Evolutionary conservation across 352 stramenopile species (phyloP), one percentile per base, ranked within the genome.

Genomic region (Phytophthora palmivora): DNA sequence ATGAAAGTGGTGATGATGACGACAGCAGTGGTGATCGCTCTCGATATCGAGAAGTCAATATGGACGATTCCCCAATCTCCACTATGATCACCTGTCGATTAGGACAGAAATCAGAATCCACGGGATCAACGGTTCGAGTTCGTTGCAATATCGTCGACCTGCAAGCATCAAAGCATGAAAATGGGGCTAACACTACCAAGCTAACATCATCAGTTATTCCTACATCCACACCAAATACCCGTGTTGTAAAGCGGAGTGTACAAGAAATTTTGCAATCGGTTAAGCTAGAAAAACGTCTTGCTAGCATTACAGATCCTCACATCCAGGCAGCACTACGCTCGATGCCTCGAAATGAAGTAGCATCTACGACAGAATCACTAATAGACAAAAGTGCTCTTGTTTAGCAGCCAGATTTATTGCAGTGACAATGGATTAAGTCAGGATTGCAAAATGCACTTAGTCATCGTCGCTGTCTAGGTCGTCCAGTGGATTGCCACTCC

Each of bases 391-490:
- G 22, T 54, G 21, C 30, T 36, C 32, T 53, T 7, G 44, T 79
- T 42, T 72, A 81, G 5, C 37, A 11, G 12, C 16, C 41, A 50
- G 19, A 18, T 42, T 2, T 45, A 15, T 28, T 34, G 6, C 39
- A 52, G 43, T 16, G 24, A 28, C 21, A 45, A 19, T 54, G 30
- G 42, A 56, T 45, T 49, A 12, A 21, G 30, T 37, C 9, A 32
- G 19, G 16, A 22, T 19, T 15, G 39, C 28, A 26, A 43, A 21
- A 15, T 26, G 14, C 6, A 22, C 8, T 83, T 38, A 95, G 43
- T 98, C 92, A 34, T 97, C 89, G 65, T 98, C 92, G 37, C 85
- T 95, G 45, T 95, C 87, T 8, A 97, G 67, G 62, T 98, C 92
- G 54, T 97, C 92, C 10, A 98, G 71, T 3, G 93, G 93, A 44